Conservation (phyloP, 495 filamentous ascomycete genomes). For the Aspergillus nanangensis region DNA sequence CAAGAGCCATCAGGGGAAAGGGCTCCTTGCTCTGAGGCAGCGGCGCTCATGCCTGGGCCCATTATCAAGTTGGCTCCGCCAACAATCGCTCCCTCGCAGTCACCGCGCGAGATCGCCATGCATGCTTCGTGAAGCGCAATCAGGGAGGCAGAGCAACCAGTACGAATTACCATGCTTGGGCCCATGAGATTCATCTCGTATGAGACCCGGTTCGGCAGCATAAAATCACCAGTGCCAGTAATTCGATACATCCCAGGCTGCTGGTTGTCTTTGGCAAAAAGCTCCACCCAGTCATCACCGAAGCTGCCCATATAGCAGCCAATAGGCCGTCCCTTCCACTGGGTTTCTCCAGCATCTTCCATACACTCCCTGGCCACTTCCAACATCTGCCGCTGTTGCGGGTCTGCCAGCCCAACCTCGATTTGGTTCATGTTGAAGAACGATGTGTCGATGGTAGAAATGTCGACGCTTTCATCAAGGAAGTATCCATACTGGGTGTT, state of each 20-base stretch:
- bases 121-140: constrained; percentile 1
- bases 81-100: neutral
- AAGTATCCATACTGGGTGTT: constrained; percentile 7
- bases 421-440: constrained; percentile 2
- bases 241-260: neutral
- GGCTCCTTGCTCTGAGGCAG: no score
- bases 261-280: neutral
- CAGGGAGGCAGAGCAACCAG: neutral
- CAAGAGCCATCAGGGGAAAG: constrained; percentile 32
- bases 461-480: neutral
- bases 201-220: neutral
- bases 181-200: neutral
- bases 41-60: neutral
- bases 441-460: constrained; percentile 4
- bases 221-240: neutral
- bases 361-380: constrained; percentile 23
- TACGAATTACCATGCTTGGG: neutral
- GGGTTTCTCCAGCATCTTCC: constrained; percentile 8
- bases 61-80: neutral
- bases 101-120: neutral
- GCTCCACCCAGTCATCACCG: neutral
- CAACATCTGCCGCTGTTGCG: constrained; percentile 17
- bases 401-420: constrained; percentile 8
- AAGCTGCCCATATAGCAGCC: constrained; percentile 1
- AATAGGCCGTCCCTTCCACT: neutral